Evolutionary conservation across 2,329 filamentous ascomycete species (phyloP).

Genomic region (Penicillium fuscoglaucum): DNA sequence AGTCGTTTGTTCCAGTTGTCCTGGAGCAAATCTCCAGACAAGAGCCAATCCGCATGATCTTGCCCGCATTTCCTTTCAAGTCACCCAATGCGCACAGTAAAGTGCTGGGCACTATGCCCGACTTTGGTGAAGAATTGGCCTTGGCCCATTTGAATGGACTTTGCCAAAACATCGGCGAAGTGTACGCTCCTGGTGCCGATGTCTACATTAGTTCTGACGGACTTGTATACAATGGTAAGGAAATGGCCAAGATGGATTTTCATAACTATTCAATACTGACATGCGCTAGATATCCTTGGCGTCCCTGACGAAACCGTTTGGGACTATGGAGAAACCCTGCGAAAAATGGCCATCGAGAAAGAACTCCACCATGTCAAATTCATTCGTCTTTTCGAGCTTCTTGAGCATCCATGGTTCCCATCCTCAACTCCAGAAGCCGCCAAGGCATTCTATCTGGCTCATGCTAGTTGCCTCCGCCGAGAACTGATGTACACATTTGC

Average conservation of each 20-base stretch:
- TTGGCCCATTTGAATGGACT: constrained; percentile 43
- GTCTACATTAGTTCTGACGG: constrained; percentile 48
- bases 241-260: fast-evolving
- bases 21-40: constrained; percentile 20
- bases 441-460: constrained; percentile 28
- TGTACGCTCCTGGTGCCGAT: constrained; percentile 44
- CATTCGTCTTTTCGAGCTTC: constrained; percentile 40
- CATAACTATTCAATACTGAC: not conserved
- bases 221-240: constrained; percentile 41
- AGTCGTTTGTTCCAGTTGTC: constrained; percentile 28
- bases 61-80: constrained; percentile 35
- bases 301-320: constrained; percentile 46
- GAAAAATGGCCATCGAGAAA: constrained; percentile 37
- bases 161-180: constrained; percentile 40
- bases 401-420: constrained; percentile 31
- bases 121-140: constrained; percentile 47
- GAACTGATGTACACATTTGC: constrained; percentile 29
- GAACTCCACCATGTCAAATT: constrained; percentile 38
- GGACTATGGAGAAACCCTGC: constrained; percentile 42
- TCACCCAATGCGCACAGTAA: constrained; percentile 35
- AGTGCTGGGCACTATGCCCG: constrained; percentile 40
- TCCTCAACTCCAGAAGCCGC: constrained; percentile 21
- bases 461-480: constrained; percentile 28
- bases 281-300: constrained; percentile 38
- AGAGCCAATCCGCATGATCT: constrained; percentile 32